Base-by-base conservation (phyloP, 129 eudicot genomes). In the Ambrosia artemisiifolia region DNA sequence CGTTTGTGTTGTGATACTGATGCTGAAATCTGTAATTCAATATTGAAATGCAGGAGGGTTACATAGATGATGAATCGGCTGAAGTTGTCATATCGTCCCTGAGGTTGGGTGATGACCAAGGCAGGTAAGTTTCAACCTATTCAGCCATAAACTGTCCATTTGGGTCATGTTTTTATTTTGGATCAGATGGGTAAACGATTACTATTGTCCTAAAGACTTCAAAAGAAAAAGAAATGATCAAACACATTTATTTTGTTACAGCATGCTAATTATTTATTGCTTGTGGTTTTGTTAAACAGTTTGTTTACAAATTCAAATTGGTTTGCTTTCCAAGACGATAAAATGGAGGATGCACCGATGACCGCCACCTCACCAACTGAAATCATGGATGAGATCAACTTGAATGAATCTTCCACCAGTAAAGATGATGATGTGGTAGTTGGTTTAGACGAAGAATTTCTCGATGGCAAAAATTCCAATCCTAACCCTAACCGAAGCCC, bases 271-370 rank as follows among this genome's bases (percentile, higher is more conserved):
- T 57, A 49, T n/a, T n/a, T 49, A 49, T 49, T 49, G 55, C 55
- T 49, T 7, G 14, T 49, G 55, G 20, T 49, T n/a, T 49, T 60
- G 65, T 32, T 1, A 75, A 56, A 82, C 88, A 94, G 91, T 54
- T 79, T 94, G 86, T 88, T 94, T 75, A 94, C 99, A 68, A 94
- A 94, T 80, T 94, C 99, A 63, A 88, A 94, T 73, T 94, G 99
- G 99, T 90, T 94, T 75, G 90, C 96, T 3, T 94, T 94, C 78
- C 95, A 88, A 83, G 93, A 94, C 28, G 89, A 88, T 51, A 74
- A 82, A 55, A 72, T 30, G 53, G 87, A 66, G 11, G 93, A 83
- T 33, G 72, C 42, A 83, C 76, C 80, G 60, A 60, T 88, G 73
- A 86, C 83, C 35, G 96, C 89, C 61, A 65, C 65, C 10, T 5